Evolutionary conservation across 345 rosid species (phyloP), one percentile per base, ranked within the genome.

Genomic region (Carallia brachiata): DNA sequence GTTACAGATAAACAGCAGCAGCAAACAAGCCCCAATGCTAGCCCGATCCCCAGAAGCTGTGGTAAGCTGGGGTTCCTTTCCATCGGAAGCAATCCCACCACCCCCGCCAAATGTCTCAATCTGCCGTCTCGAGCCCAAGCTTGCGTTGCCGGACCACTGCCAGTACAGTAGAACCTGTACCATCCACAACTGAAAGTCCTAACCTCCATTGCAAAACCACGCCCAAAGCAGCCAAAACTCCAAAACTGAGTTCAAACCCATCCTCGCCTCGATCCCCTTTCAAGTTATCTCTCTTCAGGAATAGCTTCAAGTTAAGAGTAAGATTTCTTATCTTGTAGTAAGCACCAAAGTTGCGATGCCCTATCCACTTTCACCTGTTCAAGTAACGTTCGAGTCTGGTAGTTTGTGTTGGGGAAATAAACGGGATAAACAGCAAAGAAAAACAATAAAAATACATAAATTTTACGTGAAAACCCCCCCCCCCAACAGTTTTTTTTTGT

Each of bases 51-150:
- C 32, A 79, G 92, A 39, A 85, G 80, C 40, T 86, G 82, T 62
- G 73, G 82, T 1, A 90, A 80, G 88, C 77, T 86, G 36, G 78
- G 81, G n/a, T 85, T 90, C 75, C 83, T 85, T 52, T 75, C 86
- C 27, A 78, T 82, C 7, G 78, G 80, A 63, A 89, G 90, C 83
- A 90, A 87, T 73, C 86, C 93, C 2, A 77, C 87, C 8, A 87
- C 95, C 7, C 93, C 95, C 88, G 93, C 23, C 65, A 54, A 23
- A 76, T 52, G 31, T 67, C 83, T 72, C 77, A 65, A 18, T 56
- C 74, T 6, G 61, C 55, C 7, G 13, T 23, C 17, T 27, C 60
- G 15, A 44, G 16, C 4, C 87, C 88, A 9, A 61, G 75, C 76
- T 65, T 86, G 67, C 88, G 82, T 37, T 88, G 94, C 80, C 81